These are phyloP conservation scores for Chrysoporthe cubensis DNA, from an alignment of 2,329 filamentous ascomycete genomes.

Conservation along the genomic window DNA sequence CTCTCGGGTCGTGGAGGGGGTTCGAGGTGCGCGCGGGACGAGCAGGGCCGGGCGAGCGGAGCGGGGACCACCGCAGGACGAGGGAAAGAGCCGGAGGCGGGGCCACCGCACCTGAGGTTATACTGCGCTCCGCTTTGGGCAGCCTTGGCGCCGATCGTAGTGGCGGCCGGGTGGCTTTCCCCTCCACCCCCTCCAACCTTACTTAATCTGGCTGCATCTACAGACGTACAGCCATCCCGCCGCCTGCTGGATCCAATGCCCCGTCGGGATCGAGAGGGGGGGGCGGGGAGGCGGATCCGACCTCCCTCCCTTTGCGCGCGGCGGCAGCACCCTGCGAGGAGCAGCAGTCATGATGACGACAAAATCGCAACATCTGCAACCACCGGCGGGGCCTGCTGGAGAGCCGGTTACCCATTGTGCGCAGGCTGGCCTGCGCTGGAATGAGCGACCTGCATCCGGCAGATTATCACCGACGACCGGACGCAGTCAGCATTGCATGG, in stretches of 20 bases:
- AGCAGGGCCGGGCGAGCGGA: slow-evolving; percentile 17
- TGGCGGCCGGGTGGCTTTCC: not conserved
- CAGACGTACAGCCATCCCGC: no score
- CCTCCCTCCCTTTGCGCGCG: no score
- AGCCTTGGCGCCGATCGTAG: slow-evolving; percentile 16
- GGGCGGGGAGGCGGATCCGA: no score
- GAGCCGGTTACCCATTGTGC: no score
- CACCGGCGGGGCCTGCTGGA: no score
- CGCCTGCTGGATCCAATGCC: no score
- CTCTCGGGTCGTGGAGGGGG: not conserved
- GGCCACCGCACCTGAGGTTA: slow-evolving; percentile 17
- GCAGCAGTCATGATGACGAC: slow-evolving; percentile 7
- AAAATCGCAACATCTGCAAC: slow-evolving; percentile 13
- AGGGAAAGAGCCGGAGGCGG: slow-evolving; percentile 15
- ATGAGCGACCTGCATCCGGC: not conserved
- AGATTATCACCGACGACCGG: not conserved
- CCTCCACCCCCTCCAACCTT: not conserved
- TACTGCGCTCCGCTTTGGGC: slow-evolving; percentile 9
- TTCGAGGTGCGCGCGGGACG: not conserved
- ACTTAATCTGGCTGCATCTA: not conserved
- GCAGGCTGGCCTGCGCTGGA: not conserved
- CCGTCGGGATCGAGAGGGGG: not conserved
- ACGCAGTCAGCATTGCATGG: slow-evolving; percentile 3
- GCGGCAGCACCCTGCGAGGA: not conserved
- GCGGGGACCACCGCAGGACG: not conserved